These are phyloP conservation scores for Metschnikowia lochheadii DNA, from an alignment of 805 yeast genomes.

Conservation along the genomic window DNA sequence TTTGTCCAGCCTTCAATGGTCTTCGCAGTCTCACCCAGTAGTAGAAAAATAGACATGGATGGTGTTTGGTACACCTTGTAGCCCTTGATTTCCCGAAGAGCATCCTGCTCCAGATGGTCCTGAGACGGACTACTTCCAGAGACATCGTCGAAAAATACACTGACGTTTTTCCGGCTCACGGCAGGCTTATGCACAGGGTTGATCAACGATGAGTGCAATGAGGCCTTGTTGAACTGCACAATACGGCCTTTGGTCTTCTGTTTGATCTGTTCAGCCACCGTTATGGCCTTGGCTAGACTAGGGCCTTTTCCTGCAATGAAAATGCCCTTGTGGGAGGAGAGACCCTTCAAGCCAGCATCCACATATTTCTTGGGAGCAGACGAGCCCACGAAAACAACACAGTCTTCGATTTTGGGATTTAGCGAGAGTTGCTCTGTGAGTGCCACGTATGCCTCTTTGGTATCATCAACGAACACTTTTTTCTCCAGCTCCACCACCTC, in stretches of 20 bases:
- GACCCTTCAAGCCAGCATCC: conserved; percentile 9
- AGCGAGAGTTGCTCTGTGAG: background rate
- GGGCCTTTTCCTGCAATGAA: conserved; percentile 19
- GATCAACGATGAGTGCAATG: conserved; percentile 14
- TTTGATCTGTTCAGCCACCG: conserved; percentile 21
- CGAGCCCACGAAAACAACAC: conserved; percentile 16
- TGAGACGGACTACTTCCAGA: background rate
- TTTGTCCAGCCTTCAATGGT: conserved; percentile 16
- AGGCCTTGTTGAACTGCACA: conserved; percentile 18
- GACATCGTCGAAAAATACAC: conserved; percentile 11
- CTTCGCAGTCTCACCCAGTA: conserved; percentile 1
- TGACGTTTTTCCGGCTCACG: conserved; percentile 11
- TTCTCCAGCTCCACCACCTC: conserved; percentile 5
- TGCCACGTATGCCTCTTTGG: conserved; percentile 5
- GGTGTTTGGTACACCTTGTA: conserved; percentile 20
- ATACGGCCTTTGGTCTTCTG: conserved; percentile 8
- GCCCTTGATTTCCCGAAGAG: conserved; percentile 17
- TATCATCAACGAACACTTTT: background rate
- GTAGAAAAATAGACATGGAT: conserved; percentile 17
- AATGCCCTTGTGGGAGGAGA: conserved; percentile 10
- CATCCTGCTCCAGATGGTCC: conserved; percentile 5
- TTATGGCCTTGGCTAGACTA: conserved; percentile 18
- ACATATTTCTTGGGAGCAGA: conserved; percentile 17
- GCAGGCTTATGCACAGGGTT: conserved; percentile 16
- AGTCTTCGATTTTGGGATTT: conserved; percentile 9